A percentile compares a stretch with the other conserved stretches of the same genome.
Evolutionary conservation across 768 basidiomycete genomes (phyloP).

Genomic region (Gyrodon lividus): DNA sequence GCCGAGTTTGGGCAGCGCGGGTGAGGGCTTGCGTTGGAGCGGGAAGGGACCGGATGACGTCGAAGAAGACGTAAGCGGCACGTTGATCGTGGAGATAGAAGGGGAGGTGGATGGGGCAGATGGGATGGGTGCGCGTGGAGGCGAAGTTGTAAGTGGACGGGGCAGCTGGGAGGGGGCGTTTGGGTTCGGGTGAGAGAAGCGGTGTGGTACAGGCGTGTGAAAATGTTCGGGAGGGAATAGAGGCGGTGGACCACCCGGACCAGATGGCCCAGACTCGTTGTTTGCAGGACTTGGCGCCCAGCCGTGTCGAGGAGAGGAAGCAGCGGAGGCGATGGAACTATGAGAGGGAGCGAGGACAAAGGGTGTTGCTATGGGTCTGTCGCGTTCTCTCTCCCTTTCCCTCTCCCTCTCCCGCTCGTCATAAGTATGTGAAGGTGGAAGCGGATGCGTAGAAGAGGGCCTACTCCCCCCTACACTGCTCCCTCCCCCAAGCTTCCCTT

Average conservation of each 20-base stretch:
- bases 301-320: constrained; percentile 44
- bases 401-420: constrained; percentile 23
- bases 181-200: constrained; percentile 22
- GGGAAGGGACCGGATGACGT: constrained; percentile 19
- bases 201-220: constrained; percentile 30
- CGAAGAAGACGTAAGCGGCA: constrained; percentile 14
- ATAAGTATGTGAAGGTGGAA: constrained; percentile 24
- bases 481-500: constrained; percentile 21
- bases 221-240: constrained; percentile 28
- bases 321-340: constrained; percentile 30
- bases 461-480: constrained; percentile 33
- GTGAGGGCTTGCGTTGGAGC: constrained; percentile 25
- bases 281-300: constrained; percentile 26
- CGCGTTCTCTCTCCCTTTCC: constrained; percentile 44
- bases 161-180: constrained; percentile 23
- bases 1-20: constrained; percentile 27
- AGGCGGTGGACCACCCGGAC: constrained; percentile 27
- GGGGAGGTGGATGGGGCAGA: constrained; percentile 17
- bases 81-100: constrained; percentile 16
- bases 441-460: constrained; percentile 40
- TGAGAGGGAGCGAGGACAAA: constrained; percentile 53
- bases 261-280: constrained; percentile 29
- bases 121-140: constrained; percentile 34
- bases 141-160: constrained; percentile 34
- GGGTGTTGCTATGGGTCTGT: constrained; percentile 52